Base-by-base conservation (phyloP, 2,329 filamentous ascomycete genomes). In the Cryphonectria nitschkei region DNA sequence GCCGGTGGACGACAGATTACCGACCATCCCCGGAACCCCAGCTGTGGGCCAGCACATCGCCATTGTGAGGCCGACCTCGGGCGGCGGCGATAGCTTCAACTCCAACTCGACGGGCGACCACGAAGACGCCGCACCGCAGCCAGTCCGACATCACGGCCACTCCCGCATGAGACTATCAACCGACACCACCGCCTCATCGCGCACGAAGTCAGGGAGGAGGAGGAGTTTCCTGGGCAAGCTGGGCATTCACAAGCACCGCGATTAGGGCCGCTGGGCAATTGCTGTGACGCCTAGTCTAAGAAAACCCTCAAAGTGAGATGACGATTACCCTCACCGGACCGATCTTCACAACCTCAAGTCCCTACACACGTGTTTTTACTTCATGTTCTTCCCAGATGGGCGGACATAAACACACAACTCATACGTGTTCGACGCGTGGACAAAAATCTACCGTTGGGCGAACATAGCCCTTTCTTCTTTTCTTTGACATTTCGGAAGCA, bases 31-130 rank as follows among this genome's bases (percentile, higher is more conserved):
- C 43, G 58, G 60, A 0, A 62, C 65, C 14, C 54, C 66, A 14
- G 66, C 39, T 11, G 52, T 76, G 73, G 65, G 74, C 71, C 41
- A 73, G 74, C 63, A 65, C 8, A 29, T 75, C 74, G 60, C 46
- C 76, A 34, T 75, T 74, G 56, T 34, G 75, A 46, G 73, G 69
- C 50, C 74, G 73, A 65, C 72, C n/a, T 78, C 77, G 58, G 81
- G 84, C 63, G 80, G 77, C 34, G 76, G 77, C 46, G 82, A 83
- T 72, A 85, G 83, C 70, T 74, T 82, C 41, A 72, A 74, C 65
- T 76, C 74, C 3, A 75, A 73, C 67, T 74, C 74, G 54, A 75
- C 76, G 9, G 73, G 72, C 22, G 77, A 76, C 46, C 68, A 72
- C 43, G 75, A 75, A n/a, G 73, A 76, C 58, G 68, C 70, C 29